These are phyloP conservation scores for Lophiotrema nucula DNA, from an alignment of 495 filamentous ascomycete species.

Conservation along the genomic window DNA sequence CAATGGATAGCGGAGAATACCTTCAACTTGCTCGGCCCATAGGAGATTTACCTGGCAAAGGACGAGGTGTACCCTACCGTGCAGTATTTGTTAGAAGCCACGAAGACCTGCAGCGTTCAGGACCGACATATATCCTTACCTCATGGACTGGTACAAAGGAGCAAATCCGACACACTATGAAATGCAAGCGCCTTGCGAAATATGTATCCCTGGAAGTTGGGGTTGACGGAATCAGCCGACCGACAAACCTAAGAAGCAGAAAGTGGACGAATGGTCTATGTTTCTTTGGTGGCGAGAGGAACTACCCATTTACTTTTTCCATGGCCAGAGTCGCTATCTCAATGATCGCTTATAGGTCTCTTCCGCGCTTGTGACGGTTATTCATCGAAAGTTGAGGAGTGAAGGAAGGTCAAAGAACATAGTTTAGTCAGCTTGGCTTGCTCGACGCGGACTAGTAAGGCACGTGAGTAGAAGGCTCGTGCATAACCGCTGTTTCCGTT, in stretches of 20 bases:
- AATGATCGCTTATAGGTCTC: constrained; percentile 2
- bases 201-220: constrained; percentile 15
- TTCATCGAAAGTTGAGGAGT: no score
- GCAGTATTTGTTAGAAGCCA: constrained; percentile 7
- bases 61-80: constrained; percentile 1
- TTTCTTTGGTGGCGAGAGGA: constrained; percentile 9
- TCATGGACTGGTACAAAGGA: constrained; percentile 16
- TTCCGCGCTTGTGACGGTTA: no score
- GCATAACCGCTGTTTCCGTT: no score
- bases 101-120: background rate
- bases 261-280: constrained; percentile 5
- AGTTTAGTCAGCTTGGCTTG: no score
- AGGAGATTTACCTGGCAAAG: background rate
- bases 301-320: constrained; percentile 3
- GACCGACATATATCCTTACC: constrained; percentile 9
- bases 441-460: no score
- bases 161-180: background rate
- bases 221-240: background rate
- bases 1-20: constrained; percentile 3
- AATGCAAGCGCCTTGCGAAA: constrained; percentile 7
- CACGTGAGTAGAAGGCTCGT: no score
- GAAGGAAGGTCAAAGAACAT: no score
- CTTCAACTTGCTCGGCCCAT: background rate
- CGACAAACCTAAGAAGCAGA: constrained; percentile 2
- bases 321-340: constrained; percentile 9